Evolutionary conservation across 768 basidiomycete species (phyloP).

Genomic region (Gloeostereum incarnatum): DNA sequence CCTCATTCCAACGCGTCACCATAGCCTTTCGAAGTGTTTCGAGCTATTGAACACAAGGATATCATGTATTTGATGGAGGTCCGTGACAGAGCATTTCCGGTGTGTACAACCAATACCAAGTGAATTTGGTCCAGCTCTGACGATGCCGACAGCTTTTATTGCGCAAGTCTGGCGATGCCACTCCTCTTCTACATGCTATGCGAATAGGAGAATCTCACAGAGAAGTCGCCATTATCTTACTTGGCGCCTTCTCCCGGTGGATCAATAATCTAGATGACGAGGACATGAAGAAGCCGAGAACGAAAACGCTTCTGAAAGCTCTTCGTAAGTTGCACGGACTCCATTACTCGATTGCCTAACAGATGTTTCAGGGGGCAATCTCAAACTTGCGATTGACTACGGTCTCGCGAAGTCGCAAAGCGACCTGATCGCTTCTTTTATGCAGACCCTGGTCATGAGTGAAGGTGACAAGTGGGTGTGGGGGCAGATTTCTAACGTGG

Average conservation of each 20-base stretch:
- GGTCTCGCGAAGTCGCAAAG: conserved; percentile 75
- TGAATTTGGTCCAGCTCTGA: background rate
- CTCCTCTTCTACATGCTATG: conserved; percentile 89
- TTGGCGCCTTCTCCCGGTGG: conserved; percentile 89
- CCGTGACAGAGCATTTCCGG: conserved; percentile 71
- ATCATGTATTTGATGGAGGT: conserved; percentile 78
- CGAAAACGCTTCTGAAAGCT: conserved; percentile 66
- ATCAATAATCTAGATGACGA: conserved; percentile 78
- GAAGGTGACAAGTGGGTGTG: conserved; percentile 91
- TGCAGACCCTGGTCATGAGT: conserved; percentile 94
- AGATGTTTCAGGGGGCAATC: conserved; percentile 49
- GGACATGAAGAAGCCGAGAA: conserved; percentile 51
- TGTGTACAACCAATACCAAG: conserved; percentile 24
- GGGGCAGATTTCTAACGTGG: conserved; percentile 56
- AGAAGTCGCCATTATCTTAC: conserved; percentile 78
- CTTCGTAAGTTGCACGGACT: conserved; percentile 44
- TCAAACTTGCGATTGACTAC: conserved; percentile 89
- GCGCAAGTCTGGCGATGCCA: conserved; percentile 77
- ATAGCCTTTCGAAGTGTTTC: conserved; percentile 60
- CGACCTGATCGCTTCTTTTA: conserved; percentile 83
- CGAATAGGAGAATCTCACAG: conserved; percentile 63
- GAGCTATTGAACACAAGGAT: conserved; percentile 82
- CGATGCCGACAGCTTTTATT: conserved; percentile 49
- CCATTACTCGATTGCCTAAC: background rate
- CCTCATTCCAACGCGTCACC: background rate